Base-by-base conservation (phyloP, 2,329 filamentous ascomycete genomes). In the Calonectria pseudoturangicola region DNA sequence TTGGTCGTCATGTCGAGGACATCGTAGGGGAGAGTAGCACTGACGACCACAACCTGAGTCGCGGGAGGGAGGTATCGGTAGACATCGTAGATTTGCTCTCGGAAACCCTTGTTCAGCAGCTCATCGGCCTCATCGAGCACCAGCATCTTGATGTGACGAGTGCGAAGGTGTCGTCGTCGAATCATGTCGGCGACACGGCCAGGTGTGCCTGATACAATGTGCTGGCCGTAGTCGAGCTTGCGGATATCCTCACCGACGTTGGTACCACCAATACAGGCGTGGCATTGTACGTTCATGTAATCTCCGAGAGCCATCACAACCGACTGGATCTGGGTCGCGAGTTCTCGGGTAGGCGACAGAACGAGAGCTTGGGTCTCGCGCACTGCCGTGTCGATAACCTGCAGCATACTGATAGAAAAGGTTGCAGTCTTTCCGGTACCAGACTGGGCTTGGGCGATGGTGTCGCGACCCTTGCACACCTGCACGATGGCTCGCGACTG, bases 271-370 rank as follows among this genome's bases (percentile, higher is more conserved):
- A 99, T 98, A 86, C 97, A 99, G 72, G 97, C 96, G 82, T 99
- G 97, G 87, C 97, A 99, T 86, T 99, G 96, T 4, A 99, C 95
- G 83, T 98, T 98, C 97, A 99, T 98, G 89, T 98, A 99, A 86
- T 99, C 97, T 77, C 97, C 97, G n/a, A 99, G 91, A n/a, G 97
- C 97, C 92, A 98, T 98, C 79, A 99, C 94, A 72, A 99, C 97
- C 43, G 95, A 98, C 87, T 99, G 97, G 77, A 99, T 99, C 87
- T 99, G 97, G 33, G 96, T 98, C 56, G 97, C 97, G 76, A 99
- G 89, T 90, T 99, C 97, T 83, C 97, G 95, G 25, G 96, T 98
- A 2, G 97, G 97, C 4, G 97, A 98, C 10, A 99, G 92, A 12
- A 99, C 96, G 54, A 99, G 92, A 6, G 97, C 97, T 88, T 98